These are phyloP conservation scores for Diaporthe eres DNA, from an alignment of 2,329 filamentous ascomycete genomes.

Conservation along the genomic window DNA sequence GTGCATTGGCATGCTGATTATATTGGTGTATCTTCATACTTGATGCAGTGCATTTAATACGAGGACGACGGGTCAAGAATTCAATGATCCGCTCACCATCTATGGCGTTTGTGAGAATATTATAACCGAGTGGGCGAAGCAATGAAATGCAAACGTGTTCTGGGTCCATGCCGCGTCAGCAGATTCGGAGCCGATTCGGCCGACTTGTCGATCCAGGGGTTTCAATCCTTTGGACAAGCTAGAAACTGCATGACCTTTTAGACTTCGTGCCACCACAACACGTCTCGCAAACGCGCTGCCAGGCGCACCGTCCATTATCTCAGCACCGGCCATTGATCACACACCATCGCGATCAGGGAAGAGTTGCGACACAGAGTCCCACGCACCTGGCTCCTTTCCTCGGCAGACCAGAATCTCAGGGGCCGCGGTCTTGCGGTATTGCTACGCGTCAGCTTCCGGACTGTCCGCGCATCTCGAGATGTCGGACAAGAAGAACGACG, in stretches of 20 bases:
- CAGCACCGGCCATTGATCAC: neutral
- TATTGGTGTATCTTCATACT: neutral
- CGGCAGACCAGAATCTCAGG: neutral
- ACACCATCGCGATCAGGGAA: neutral
- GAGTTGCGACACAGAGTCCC: neutral
- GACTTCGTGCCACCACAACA: slow-evolving; percentile 11
- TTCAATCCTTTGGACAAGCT: neutral
- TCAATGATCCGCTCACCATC: neutral
- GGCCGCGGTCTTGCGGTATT: neutral
- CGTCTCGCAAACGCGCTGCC: neutral
- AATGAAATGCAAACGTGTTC: neutral
- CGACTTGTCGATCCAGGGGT: neutral
- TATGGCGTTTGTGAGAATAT: neutral
- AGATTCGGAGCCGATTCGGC: slow-evolving; percentile 13
- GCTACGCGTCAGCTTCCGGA: neutral
- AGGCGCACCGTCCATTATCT: neutral
- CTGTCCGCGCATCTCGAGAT: slow-evolving; percentile 61
- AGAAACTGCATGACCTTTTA: neutral
- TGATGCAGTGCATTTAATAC: neutral
- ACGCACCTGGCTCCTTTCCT: too few relatives aligned
- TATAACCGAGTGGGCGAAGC: neutral
- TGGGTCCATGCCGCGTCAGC: slow-evolving; percentile 15
- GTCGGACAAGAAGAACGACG: slow-evolving; percentile 91
- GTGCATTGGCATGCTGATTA: neutral
- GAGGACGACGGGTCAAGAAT: neutral